These are phyloP conservation scores for Cryptococcus amylolentus DNA, from an alignment of 1,284 basidiomycete genomes.

Conservation along the genomic window DNA sequence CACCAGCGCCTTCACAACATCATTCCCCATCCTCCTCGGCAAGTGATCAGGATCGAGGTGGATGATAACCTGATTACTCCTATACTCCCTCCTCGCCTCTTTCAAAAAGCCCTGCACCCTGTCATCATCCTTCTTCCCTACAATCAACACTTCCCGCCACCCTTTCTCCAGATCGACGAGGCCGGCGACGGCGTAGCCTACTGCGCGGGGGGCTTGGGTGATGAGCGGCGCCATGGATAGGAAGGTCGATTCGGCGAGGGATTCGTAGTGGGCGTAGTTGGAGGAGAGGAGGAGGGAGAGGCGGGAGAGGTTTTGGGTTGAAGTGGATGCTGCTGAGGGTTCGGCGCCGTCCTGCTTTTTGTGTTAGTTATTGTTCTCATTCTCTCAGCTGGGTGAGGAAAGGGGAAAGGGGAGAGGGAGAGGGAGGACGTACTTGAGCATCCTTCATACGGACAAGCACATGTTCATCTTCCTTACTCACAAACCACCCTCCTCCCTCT, in stretches of 20 bases:
- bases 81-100: slow-evolving; percentile 17
- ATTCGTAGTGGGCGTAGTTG: slow-evolving; percentile 42
- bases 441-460: slow-evolving; percentile 53
- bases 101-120: slow-evolving; percentile 9
- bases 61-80: slow-evolving; percentile 32
- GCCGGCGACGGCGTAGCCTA: slow-evolving; percentile 32
- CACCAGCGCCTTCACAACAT: slow-evolving; percentile 25
- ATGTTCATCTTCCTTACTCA: slow-evolving; percentile 49
- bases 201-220: slow-evolving; percentile 30
- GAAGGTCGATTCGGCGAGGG: slow-evolving; percentile 39
- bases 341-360: slow-evolving; percentile 51
- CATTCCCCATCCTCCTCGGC: slow-evolving; percentile 25
- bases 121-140: slow-evolving; percentile 14
- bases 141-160: slow-evolving; percentile 32
- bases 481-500: slow-evolving; percentile 52
- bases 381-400: too few species aligned
- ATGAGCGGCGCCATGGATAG: slow-evolving; percentile 14
- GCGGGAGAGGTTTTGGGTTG: slow-evolving; percentile 50
- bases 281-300: slow-evolving; percentile 42
- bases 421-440: slow-evolving; percentile 24
- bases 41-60: slow-evolving; percentile 28
- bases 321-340: slow-evolving; percentile 51
- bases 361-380: neutral
- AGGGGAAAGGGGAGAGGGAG: neutral
- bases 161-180: slow-evolving; percentile 32